These are phyloP conservation scores for Cicer arietinum DNA, from an alignment of 306 rosid genomes.

Conservation along the genomic window DNA sequence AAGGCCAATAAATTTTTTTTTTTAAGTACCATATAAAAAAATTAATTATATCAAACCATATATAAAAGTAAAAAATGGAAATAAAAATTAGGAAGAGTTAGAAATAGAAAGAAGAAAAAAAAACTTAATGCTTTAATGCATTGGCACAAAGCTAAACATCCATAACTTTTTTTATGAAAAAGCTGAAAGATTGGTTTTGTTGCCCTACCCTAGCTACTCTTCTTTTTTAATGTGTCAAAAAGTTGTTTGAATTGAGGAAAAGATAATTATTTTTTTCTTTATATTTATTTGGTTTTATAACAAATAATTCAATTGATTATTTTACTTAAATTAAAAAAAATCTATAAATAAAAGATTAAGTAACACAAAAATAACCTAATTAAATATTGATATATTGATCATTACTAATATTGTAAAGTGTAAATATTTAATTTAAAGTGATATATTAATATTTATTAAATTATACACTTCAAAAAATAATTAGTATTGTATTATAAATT, in stretches of 20 bases:
- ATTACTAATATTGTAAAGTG: no score
- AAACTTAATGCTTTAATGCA: conserved; percentile 30
- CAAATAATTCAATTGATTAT: no score
- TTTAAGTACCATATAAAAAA: no score
- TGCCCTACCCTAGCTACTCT: conserved; percentile 41
- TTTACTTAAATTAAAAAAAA: no score
- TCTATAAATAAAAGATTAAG: no score
- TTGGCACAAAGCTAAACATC: conserved; percentile 35
- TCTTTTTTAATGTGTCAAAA: conserved; percentile 49
- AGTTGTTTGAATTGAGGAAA: conserved; percentile 50
- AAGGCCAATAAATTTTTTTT: no score
- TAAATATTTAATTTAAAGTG: no score
- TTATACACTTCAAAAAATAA: no score
- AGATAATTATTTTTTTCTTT: conserved; percentile 37
- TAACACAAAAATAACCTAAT: no score
- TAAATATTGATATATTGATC: no score
- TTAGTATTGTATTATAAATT: no score
- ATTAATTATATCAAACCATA: neutral
- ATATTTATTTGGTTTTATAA: conserved; percentile 28
- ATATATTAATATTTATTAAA: no score
- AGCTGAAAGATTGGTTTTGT: conserved; percentile 30
- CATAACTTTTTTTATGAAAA: conserved; percentile 35
- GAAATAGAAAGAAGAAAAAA: neutral
- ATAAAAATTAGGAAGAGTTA: conserved; percentile 22
- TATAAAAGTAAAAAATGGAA: conserved; percentile 48